These are phyloP conservation scores for Haematococcus sp. DNA, from an alignment of 139 green algal species.

Conservation along the genomic window DNA sequence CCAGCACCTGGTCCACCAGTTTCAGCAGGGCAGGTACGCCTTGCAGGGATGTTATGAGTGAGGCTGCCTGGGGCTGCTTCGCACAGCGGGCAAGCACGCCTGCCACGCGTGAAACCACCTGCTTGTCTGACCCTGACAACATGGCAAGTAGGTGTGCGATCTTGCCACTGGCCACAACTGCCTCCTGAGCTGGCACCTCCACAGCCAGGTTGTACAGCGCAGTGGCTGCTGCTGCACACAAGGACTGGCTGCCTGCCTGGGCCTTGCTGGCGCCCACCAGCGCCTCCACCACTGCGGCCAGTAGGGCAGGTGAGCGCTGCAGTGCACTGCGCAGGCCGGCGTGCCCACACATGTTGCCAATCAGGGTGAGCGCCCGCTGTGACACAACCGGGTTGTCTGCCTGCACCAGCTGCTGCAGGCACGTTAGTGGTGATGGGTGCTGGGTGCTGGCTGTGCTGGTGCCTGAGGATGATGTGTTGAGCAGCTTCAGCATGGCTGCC, in stretches of 20 bases:
- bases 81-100: slow-evolving; percentile 6
- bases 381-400: slow-evolving; percentile 7
- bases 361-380: slow-evolving; percentile 32
- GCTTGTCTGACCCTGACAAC: not conserved
- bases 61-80: slow-evolving; percentile 4
- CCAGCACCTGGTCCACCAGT: not conserved
- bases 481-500: slow-evolving; percentile 19
- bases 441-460: not conserved
- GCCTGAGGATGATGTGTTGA: not conserved
- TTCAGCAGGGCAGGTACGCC: not conserved
- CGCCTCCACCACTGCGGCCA: not conserved
- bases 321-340: slow-evolving; percentile 5
- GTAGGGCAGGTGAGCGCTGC: not conserved
- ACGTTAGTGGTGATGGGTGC: not conserved
- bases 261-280: not conserved
- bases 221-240: slow-evolving; percentile 21
- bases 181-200: slow-evolving; percentile 27
- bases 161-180: slow-evolving; percentile 6
- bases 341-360: slow-evolving; percentile 47
- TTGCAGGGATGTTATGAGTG: not conserved
- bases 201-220: slow-evolving; percentile 44
- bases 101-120: not conserved
- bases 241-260: not conserved
- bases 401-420: slow-evolving; percentile 11
- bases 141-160: not conserved